Percentiles rank a stretch among this genome's conserved stretches.
These are phyloP conservation scores for Lachnellula cervina DNA, from an alignment of 2,329 filamentous ascomycete genomes.

Conservation along the genomic window DNA sequence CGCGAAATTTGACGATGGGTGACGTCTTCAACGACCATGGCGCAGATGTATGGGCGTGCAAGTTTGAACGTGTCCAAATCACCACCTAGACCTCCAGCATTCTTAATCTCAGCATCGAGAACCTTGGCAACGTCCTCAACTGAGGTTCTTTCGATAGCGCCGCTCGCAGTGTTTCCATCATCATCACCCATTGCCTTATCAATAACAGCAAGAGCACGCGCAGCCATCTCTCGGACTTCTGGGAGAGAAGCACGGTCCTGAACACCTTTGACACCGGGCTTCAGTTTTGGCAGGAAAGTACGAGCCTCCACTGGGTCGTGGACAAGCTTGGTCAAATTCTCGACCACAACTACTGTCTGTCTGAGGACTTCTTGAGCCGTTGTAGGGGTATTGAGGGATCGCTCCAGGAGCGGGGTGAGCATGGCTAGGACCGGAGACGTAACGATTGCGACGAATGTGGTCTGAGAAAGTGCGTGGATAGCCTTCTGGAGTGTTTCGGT, in stretches of 20 bases:
- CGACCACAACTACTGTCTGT: slow-evolving; percentile 92
- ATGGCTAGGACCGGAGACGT: slow-evolving; percentile 93
- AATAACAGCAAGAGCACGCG: slow-evolving; percentile 78
- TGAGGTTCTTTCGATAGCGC: slow-evolving; percentile 56
- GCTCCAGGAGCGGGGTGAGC: slow-evolving; percentile 88
- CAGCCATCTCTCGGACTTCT: slow-evolving; percentile 87
- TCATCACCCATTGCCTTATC: slow-evolving; percentile 84
- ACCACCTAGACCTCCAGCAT: slow-evolving; percentile 56
- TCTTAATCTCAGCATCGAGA: slow-evolving; percentile 71
- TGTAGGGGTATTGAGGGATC: slow-evolving; percentile 83
- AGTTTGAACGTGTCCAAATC: slow-evolving; percentile 63
- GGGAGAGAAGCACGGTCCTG: slow-evolving; percentile 84
- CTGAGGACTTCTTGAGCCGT: slow-evolving; percentile 92
- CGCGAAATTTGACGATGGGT: slow-evolving; percentile 76
- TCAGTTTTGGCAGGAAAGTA: slow-evolving; percentile 89
- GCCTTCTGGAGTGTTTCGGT: slow-evolving; percentile 86
- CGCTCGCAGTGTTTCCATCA: slow-evolving; percentile 50
- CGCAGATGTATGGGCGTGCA: slow-evolving; percentile 68
- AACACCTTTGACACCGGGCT: slow-evolving; percentile 88
- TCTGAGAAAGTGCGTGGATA: slow-evolving; percentile 93
- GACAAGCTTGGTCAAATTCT: slow-evolving; percentile 97
- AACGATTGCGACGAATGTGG: slow-evolving; percentile 96
- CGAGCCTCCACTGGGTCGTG: slow-evolving; percentile 93
- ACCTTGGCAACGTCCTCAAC: slow-evolving; percentile 69
- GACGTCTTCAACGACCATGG: slow-evolving; percentile 83